Base-by-base conservation (phyloP, 805 yeast genomes). In the Starmerella gropengiesseri region DNA sequence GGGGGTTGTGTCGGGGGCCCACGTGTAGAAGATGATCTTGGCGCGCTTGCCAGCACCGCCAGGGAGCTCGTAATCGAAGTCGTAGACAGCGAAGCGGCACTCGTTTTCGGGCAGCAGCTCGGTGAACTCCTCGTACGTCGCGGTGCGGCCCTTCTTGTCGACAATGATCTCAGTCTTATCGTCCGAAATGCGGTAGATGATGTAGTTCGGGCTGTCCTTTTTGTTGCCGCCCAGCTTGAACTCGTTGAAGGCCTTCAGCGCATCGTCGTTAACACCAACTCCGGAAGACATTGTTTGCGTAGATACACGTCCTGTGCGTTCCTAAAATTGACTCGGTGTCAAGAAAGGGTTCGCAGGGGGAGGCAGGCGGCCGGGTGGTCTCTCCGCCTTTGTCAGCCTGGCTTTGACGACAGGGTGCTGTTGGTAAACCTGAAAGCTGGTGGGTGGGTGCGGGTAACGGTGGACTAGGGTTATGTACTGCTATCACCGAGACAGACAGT, bases 1-100 rank as follows among this genome's bases (percentile, higher is more conserved):
- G 49, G 91, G 85, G 43, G 97, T 95, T 49, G 94, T 84, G 63
- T 91, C 98, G 59, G 98, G 98, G 50, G 96, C 78, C 98, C 98
- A 91, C 54, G 91, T 82, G 71, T 61, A 74, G 63, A 77, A 77
- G 47, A 75, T 73, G 54, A 77, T 74, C 72, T 77, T 77, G 60
- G 72, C 67, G 63, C 94, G 82, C 74, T 85, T 86, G 63, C 98
- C 98, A 67, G 89, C 97, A 57, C 85, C 87, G 40, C 75, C 77
- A 53, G 81, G 75, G 47, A 84, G 69, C 66, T 86, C 94, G 67
- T 87, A 91, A 70, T 89, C 96, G 58, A 91, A 89, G 69, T 89
- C 97, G 69, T 85, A 91, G 44, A 91, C 78, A 47, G 97, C 98
- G 65, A 91, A 91, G 65, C 87, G 78, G 69, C 96, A 85, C 62